Evolutionary conservation across 2,329 filamentous ascomycete genomes (phyloP), one percentile per base, ranked within the genome.

Genomic region (Verticillium longisporum): DNA sequence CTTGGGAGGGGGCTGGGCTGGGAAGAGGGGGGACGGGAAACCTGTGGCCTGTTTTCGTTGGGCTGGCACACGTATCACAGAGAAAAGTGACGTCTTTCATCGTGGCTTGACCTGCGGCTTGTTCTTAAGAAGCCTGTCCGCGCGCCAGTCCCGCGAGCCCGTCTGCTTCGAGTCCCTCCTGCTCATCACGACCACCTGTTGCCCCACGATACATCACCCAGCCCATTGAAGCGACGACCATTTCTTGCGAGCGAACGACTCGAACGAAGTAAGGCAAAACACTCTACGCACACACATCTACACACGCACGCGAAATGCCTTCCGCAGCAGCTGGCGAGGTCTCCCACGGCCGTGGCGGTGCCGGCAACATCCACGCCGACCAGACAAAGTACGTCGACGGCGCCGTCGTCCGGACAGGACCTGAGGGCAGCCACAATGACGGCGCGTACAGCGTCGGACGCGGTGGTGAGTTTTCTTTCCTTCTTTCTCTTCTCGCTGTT

Each of bases 281-380:
- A 10, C 15, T 10, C 14, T n/a, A 26, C 38, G 26, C 31, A 34
- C n/a, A n/a, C 36, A 58, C 13, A 26, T 33, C 37, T 38, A 18
- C 26, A 14, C 34, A 37, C 56, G 68, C 62, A 26, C 7, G 34
- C 34, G 13, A 3, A 36, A 78, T 77, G 73, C 60, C 71, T 36
- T 67, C 67, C 14, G 34, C 34, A 36, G 34, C 34, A 36, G 34
- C 34, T 10, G 66, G 74, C 59, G 82, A 85, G 70, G 80, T 85
- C 59, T 86, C 83, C 15, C 83, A 86, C 74, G 84, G 84, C 66
- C 82, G 84, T 64, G 84, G 84, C 62, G 84, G 84, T 66, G 83
- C 82, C 21, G 85, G 85, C 68, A 88, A 88, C 73, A 85, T 88
- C 72, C 79, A 77, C 64, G 71, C 74, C 37, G 85, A 88, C 69